Base-by-base conservation (phyloP, 768 basidiomycete genomes). In the Phylloporus sp. region DNA sequence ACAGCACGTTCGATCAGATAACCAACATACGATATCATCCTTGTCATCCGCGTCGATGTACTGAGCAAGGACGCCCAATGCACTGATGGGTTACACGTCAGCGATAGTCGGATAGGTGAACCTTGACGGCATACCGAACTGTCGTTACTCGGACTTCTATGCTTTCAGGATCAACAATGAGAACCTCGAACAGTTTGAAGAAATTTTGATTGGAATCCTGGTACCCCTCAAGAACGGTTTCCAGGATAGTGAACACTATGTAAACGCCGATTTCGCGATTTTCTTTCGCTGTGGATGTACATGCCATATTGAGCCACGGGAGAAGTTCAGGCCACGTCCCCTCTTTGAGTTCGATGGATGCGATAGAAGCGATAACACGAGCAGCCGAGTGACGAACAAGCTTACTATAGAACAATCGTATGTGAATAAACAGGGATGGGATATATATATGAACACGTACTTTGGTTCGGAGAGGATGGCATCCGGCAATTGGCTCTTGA, bases 261-360 rank as follows among this genome's bases (percentile, higher is more conserved):
- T 80, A 97, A 49, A 86, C 77, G 49, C 90, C 91, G 51, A 92
- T 85, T 80, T 98, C 96, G 49, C 96, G 88, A n/a, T n/a, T n/a
- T n/a, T n/a, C n/a, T 54, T 95, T 89, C 0, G 78, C 66, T 3
- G 77, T 56, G 8, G 92, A 86, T 32, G 74, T 74, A 51, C 88
- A 86, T 9, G 89, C 82, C 53, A 82, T 75, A 58, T 87, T 78
- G 28, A 99, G 78, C 75, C 88, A 93, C 5, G 90, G 89, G 23
- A 98, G 77, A 37, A 99, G 86, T 46, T 83, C 76, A 3, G 85
- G 77, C 96, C 96, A 98, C 53, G 79, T 76, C 55, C 81, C 80
- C 44, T 76, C 64, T 14, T 84, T 79, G 49, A 97, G 76, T 65
- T 99, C 96, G 62, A 92, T 79, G 44, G 81, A 78, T 17, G 94